Percentiles rank a stretch among this genome's conserved stretches.
Conservation (phyloP, 805 yeast species). For the Barnettozyma botsteinii region DNA sequence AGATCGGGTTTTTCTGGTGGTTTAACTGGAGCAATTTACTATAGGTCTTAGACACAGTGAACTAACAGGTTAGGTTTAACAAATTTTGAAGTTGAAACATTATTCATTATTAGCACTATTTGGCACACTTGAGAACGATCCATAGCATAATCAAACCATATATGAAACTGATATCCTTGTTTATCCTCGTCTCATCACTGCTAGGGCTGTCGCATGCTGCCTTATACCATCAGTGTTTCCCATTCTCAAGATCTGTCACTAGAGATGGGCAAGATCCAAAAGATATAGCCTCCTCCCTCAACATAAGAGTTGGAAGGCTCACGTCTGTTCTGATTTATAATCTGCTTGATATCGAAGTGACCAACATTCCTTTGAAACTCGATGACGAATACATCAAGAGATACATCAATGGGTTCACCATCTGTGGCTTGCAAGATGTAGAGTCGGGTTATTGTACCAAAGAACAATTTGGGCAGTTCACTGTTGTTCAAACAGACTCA, state of each 20-base stretch:
- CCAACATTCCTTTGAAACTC: slow-evolving; percentile 4
- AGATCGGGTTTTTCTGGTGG: too few relatives aligned
- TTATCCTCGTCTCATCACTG: too few relatives aligned
- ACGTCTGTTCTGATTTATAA: slow-evolving; percentile 6
- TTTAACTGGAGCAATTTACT: too few relatives aligned
- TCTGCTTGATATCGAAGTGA: slow-evolving; percentile 1
- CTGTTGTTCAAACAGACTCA: neutral
- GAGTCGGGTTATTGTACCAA: slow-evolving; percentile 1
- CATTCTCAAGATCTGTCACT: neutral
- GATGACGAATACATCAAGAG: slow-evolving; percentile 5
- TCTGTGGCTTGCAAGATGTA: slow-evolving; percentile 10
- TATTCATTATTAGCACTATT: too few relatives aligned
- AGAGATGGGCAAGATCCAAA: too few relatives aligned
- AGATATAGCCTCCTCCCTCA: neutral
- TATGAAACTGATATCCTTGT: too few relatives aligned
- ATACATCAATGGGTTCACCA: slow-evolving; percentile 3
- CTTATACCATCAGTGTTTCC: slow-evolving; percentile 4
- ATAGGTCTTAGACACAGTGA: too few relatives aligned
- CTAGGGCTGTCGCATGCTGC: neutral
- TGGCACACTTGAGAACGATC: too few relatives aligned
- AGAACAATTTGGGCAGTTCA: slow-evolving; percentile 3
- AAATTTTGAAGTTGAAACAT: too few relatives aligned
- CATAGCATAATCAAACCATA: too few relatives aligned
- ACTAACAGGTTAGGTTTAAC: too few relatives aligned
- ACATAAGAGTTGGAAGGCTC: neutral